Conservation (phyloP, 179 eudicot species). For the Monotropa hypopitys region DNA sequence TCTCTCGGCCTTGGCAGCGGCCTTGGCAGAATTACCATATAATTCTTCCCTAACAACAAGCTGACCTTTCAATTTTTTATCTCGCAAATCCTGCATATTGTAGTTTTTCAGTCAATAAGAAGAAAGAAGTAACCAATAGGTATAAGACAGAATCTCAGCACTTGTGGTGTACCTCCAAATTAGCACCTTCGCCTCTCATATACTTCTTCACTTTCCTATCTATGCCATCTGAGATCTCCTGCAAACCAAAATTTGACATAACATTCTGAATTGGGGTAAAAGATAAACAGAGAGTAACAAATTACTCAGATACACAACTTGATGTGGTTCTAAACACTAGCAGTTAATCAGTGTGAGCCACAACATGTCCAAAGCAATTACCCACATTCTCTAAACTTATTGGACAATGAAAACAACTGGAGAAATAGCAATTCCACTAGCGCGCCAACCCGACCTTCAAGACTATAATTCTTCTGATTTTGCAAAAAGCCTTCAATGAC, state of each 20-base stretch:
- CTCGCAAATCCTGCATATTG: constrained; percentile 44
- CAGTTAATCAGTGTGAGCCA: neutral
- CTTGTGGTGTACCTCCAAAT: constrained; percentile 43
- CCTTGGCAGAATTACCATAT: constrained; percentile 58
- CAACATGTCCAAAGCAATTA: neutral
- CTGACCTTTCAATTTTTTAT: constrained; percentile 81
- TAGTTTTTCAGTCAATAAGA: neutral
- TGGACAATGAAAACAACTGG: too few species aligned
- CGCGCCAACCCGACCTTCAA: too few species aligned
- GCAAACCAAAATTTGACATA: constrained; percentile 6
- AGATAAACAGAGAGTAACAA: neutral
- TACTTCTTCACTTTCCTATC: constrained; percentile 50
- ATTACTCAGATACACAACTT: neutral
- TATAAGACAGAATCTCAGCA: constrained; percentile 1
- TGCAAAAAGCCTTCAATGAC: too few species aligned
- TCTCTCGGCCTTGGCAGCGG: constrained; percentile 79
- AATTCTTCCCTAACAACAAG: constrained; percentile 59
- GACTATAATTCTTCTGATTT: too few species aligned
- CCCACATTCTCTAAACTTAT: neutral
- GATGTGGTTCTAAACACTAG: neutral
- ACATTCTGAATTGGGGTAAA: neutral
- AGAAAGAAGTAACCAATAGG: neutral
- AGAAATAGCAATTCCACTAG: neutral
- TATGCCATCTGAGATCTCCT: constrained; percentile 40
- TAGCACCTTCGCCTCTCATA: constrained; percentile 68